Percentiles rank a stretch among this genome's conserved stretches.
Conservation (phyloP, 2,329 filamentous ascomycete species). For the Setomelanomma holmii region DNA sequence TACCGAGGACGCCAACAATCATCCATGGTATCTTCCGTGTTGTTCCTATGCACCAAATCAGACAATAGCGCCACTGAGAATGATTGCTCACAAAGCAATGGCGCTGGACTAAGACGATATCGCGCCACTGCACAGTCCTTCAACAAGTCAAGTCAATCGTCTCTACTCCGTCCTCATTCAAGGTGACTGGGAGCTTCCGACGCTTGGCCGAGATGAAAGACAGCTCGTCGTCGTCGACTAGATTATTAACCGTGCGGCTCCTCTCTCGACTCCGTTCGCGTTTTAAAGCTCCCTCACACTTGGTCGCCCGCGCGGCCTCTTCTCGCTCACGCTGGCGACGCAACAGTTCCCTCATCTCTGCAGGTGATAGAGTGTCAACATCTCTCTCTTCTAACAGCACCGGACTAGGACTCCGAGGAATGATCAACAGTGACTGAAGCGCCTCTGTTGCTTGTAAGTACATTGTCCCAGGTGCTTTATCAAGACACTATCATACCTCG, state of each 20-base stretch:
- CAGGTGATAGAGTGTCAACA: conserved; percentile 11
- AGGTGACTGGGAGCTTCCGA: background rate
- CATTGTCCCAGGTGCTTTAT: no score
- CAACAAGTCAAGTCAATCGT: conserved; percentile 27
- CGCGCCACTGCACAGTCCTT: no score
- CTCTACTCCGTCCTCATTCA: conserved; percentile 23
- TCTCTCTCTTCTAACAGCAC: conserved; percentile 23
- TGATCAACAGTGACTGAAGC: conserved; percentile 41
- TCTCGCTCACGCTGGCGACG: conserved; percentile 15
- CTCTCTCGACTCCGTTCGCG: conserved; percentile 6
- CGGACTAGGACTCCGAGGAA: conserved; percentile 38
- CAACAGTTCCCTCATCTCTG: conserved; percentile 28
- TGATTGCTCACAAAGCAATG: no score
- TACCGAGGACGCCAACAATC: no score
- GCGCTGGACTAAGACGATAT: no score
- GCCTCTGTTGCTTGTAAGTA: conserved; percentile 11
- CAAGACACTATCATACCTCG: conserved; percentile 8
- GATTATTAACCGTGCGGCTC: background rate
- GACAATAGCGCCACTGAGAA: no score
- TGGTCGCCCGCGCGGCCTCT: conserved; percentile 1
- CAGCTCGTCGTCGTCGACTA: conserved; percentile 11
- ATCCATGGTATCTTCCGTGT: no score
- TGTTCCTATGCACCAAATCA: no score
- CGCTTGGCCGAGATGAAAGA: conserved; percentile 20
- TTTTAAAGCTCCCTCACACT: conserved; percentile 16